Percentiles rank a stretch among this genome's conserved stretches.
phyloP scores from a whole-genome alignment of 2,329 filamentous ascomycete species.

The Trichoderma koningii region DNA sequence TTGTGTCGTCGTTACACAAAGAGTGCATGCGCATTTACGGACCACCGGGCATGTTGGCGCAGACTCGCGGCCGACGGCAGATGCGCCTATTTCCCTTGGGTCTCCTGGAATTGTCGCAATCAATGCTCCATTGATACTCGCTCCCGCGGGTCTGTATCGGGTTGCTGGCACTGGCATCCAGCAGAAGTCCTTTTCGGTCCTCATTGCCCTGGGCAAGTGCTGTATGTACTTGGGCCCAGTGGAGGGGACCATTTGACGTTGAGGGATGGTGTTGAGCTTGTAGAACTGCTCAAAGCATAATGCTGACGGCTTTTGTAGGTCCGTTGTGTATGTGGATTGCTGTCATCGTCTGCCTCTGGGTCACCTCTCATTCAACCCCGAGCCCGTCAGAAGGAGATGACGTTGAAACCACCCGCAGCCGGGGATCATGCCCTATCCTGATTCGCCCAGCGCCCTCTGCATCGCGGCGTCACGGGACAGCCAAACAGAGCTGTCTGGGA shows the following conservation, averaged over 20 bases:
- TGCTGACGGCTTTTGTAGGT: neutral
- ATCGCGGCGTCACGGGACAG: conserved; percentile 13
- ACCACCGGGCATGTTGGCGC: neutral
- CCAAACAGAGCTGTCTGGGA: neutral
- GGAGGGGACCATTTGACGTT: neutral
- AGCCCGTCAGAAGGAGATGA: conserved; percentile 8
- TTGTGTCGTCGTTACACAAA: conserved; percentile 11
- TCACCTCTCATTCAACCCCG: neutral
- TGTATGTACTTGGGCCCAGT: neutral
- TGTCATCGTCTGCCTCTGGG: conserved; percentile 2
- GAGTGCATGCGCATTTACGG: neutral
- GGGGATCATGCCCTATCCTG: conserved; percentile 1
- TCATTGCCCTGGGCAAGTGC: neutral
- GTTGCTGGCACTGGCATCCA: neutral
- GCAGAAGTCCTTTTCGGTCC: neutral
- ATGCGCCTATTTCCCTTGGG: neutral
- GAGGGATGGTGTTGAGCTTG: neutral
- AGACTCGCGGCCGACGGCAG: conserved; percentile 12
- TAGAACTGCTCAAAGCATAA: neutral
- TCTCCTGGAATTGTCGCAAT: neutral
- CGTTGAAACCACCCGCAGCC: neutral
- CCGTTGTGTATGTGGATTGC: neutral
- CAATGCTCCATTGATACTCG: neutral
- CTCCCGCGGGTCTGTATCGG: neutral
- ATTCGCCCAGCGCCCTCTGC: conserved; percentile 6